These are phyloP conservation scores for Chamaenerion angustifolium DNA, from an alignment of 345 rosid species.

Conservation along the genomic window DNA sequence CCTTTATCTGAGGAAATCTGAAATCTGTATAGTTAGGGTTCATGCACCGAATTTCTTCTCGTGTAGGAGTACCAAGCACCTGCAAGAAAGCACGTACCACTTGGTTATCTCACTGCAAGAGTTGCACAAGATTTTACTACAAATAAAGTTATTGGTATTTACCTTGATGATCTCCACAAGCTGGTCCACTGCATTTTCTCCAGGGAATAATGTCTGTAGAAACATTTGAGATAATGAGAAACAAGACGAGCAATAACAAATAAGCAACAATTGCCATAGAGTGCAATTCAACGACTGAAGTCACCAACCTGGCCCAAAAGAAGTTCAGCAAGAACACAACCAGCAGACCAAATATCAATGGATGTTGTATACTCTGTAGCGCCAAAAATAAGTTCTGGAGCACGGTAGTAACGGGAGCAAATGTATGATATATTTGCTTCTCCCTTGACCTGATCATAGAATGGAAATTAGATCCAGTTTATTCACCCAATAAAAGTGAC, in stretches of 20 bases:
- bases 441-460: conserved; percentile 42
- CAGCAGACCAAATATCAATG: conserved; percentile 87
- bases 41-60: conserved; percentile 86
- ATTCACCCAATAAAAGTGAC: no score
- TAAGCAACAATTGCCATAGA: no score
- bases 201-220: conserved; percentile 59
- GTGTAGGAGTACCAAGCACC: conserved; percentile 88
- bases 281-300: not conserved
- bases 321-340: conserved; percentile 53
- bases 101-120: conserved; percentile 1
- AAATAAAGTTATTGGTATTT: not conserved
- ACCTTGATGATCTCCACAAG: conserved; percentile 86
- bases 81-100: conserved; percentile 15
- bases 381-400: conserved; percentile 80
- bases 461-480: not conserved
- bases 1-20: conserved; percentile 66
- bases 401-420: conserved; percentile 86
- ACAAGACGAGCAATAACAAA: no score
- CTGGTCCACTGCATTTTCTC: conserved; percentile 78
- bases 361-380: conserved; percentile 73
- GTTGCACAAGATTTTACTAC: not conserved
- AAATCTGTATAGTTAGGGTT: conserved; percentile 73
- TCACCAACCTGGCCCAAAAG: conserved; percentile 61
- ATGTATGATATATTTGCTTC: conserved; percentile 74
- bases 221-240: not conserved